Base-by-base conservation (phyloP, 352 stramenopile genomes). In the Thraustotheca clavata region DNA sequence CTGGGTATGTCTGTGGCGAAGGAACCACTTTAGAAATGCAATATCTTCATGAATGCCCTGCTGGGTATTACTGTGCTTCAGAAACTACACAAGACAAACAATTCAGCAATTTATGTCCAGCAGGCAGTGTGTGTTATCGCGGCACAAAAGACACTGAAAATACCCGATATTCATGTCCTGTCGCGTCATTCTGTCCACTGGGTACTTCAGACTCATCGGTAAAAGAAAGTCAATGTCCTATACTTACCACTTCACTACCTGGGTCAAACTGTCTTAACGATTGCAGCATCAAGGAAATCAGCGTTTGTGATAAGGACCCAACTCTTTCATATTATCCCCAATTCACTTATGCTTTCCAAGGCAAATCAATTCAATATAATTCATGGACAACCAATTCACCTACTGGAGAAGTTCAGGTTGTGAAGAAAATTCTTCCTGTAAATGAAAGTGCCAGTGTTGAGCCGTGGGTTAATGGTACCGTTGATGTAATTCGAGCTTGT, bases 391-490 rank as follows among this genome's bases (percentile, higher is more conserved):
- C 96, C 46, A 75, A 72, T 0, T 77, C 74, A 16, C 76, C 79
- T 18, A 94, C 80, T 0, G 83, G 76, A 11, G 91, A 97, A 79
- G 77, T 97, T 34, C 73, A 96, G 52, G 88, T 97, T 14, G 79
- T 97, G 12, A 78, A 83, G 14, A 83, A 96, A 24, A 71, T 98
- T 6, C 80, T 97, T 27, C 91, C 94, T 0, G 87, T 98, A n/a
- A 98, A 98, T 66, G 69, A 84, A 34, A 94, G 83, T 6, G 80
- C 80, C 1, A 92, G 81, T 7, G 76, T 81, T 4, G 36, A 73
- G 4, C 79, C 82, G 31, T 99, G 94, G 95, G 75, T 75, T 24
- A 99, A 99, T 72, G 93, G 98, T 67, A 98, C 94, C 7, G 59
- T 98, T n/a, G 92, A 98, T 67, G 72, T 93, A 2, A 87, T 97